phyloP scores from a whole-genome alignment of 371 early-diverging fungal species.

The Chytridium lagenaria region DNA sequence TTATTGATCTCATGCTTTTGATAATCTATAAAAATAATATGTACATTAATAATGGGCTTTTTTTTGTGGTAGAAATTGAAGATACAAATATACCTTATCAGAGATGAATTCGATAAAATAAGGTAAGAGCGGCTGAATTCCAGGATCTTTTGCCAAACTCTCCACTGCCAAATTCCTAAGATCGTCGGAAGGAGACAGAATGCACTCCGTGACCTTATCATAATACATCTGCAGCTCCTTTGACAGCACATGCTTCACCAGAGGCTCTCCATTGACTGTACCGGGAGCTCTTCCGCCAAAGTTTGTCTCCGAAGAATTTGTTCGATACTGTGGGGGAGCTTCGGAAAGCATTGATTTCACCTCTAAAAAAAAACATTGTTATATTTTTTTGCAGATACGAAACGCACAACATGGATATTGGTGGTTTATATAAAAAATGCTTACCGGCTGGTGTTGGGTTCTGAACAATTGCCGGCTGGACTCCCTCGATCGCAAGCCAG shows the following conservation, averaged over 20 bases:
- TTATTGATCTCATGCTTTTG: constrained; percentile 77
- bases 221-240: constrained; percentile 97
- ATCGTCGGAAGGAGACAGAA: constrained; percentile 73
- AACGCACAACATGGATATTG: too few relatives aligned
- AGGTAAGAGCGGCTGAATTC: constrained; percentile 97
- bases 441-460: constrained; percentile 86
- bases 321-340: neutral
- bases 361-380: too few relatives aligned
- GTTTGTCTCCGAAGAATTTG: constrained; percentile 14
- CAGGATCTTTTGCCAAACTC: constrained; percentile 87
- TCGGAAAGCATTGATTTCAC: neutral
- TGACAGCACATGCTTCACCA: constrained; percentile 92
- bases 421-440: too few relatives aligned
- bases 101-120: constrained; percentile 97
- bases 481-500: constrained; percentile 99
- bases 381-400: neutral
- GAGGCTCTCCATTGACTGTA: constrained; percentile 62
- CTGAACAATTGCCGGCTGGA: constrained; percentile 98
- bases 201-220: constrained; percentile 90
- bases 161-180: constrained; percentile 82
- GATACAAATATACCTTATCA: constrained; percentile 61
- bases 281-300: constrained; percentile 10
- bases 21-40: constrained; percentile 61
- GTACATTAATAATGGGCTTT: constrained; percentile 21
- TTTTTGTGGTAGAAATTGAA: too few relatives aligned